Percentiles rank a stretch among this genome's conserved stretches.
Conservation (phyloP, 768 basidiomycete genomes). For the Termitomyces sp. region DNA sequence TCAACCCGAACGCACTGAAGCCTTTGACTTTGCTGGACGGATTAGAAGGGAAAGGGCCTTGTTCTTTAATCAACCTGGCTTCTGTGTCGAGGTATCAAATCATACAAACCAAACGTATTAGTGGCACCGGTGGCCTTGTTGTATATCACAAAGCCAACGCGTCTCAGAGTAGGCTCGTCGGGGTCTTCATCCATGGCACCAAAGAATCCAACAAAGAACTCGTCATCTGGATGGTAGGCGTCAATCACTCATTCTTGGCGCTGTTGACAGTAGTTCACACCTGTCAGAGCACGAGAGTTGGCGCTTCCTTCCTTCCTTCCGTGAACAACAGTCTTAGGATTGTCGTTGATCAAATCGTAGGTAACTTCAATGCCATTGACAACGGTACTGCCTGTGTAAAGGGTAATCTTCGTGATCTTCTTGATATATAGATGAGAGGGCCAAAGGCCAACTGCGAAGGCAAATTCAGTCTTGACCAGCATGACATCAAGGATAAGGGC, state of each 20-base stretch:
- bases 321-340: not conserved
- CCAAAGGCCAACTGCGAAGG: not conserved
- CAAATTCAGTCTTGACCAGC: not conserved
- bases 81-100: not conserved
- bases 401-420: not conserved
- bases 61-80: not conserved
- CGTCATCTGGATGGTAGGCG: not conserved
- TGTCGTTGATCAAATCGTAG: not conserved
- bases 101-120: not conserved
- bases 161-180: not conserved
- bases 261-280: not conserved
- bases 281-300: not conserved
- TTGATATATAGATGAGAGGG: not conserved
- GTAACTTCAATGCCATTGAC: not conserved
- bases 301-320: not conserved
- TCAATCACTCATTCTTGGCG: not conserved
- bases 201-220: constrained; percentile 6
- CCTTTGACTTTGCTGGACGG: not conserved
- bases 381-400: not conserved
- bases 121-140: not conserved
- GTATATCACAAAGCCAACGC: constrained; percentile 4
- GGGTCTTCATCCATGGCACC: not conserved
- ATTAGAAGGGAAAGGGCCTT: not conserved
- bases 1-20: constrained; percentile 3
- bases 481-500: not conserved